These are phyloP conservation scores for Leccinum pellstonianum DNA, from an alignment of 768 basidiomycete genomes.

Conservation along the genomic window DNA sequence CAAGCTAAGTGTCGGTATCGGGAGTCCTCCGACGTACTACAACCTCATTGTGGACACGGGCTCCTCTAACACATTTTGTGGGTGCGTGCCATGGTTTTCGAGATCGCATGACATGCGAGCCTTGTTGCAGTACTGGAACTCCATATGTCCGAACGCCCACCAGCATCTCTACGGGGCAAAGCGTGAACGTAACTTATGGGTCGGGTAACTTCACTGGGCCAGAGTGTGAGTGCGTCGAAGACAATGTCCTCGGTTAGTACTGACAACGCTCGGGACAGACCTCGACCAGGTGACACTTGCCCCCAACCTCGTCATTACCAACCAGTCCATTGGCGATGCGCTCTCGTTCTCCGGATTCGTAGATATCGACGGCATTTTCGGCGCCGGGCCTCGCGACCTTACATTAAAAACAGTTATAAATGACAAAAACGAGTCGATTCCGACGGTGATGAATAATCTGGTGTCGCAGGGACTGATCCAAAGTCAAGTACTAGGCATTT, in stretches of 20 bases:
- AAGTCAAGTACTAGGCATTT: constrained; percentile 12
- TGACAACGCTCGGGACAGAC: constrained; percentile 14
- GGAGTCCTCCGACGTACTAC: constrained; percentile 28
- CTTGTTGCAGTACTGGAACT: constrained; percentile 16
- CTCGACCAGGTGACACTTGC: constrained; percentile 29
- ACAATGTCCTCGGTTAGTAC: neutral
- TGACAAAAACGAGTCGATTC: constrained; percentile 8
- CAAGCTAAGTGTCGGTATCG: constrained; percentile 25
- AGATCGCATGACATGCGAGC: neutral
- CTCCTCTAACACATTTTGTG: constrained; percentile 33
- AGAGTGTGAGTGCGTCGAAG: constrained; percentile 31
- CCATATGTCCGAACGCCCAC: constrained; percentile 23
- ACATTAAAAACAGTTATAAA: constrained; percentile 4
- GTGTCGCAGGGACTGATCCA: constrained; percentile 16
- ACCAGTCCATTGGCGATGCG: constrained; percentile 32
- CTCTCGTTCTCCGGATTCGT: constrained; percentile 12
- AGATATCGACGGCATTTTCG: constrained; percentile 27
- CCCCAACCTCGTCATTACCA: constrained; percentile 22
- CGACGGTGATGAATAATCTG: constrained; percentile 25
- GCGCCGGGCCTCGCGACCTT: constrained; percentile 21
- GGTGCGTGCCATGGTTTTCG: constrained; percentile 1
- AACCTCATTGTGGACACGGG: constrained; percentile 34
- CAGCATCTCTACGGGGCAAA: constrained; percentile 25
- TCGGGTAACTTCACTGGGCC: constrained; percentile 28
- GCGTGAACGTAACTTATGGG: constrained; percentile 17